A percentile compares a stretch with the other conserved stretches of the same genome.
phyloP scores from a whole-genome alignment of 192 early-diverging fungal genomes.

The Coemansia sp. region DNA sequence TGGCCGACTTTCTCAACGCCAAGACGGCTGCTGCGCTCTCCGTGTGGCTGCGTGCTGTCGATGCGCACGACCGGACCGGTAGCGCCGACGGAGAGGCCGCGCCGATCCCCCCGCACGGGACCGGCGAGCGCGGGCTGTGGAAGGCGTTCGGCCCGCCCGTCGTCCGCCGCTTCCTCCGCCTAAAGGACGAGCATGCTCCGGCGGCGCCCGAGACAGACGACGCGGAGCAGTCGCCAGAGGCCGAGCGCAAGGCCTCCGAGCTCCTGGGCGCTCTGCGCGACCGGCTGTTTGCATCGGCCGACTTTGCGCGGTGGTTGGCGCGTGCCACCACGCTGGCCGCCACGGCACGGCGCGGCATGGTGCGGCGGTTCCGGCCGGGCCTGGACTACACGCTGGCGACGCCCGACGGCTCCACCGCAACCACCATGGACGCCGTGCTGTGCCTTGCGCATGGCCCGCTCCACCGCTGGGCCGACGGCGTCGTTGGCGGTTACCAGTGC shows the following conservation, averaged over 20 bases:
- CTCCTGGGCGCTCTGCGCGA: conserved; percentile 33
- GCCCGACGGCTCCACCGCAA: conserved; percentile 46
- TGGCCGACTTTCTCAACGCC: conserved; percentile 60
- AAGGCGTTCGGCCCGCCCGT: conserved; percentile 62
- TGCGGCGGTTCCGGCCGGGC: conserved; percentile 75
- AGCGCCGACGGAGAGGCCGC: conserved; percentile 1
- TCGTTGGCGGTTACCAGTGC: conserved; percentile 74
- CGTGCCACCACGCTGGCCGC: conserved; percentile 58
- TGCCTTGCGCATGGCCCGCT: conserved; percentile 52
- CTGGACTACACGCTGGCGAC: conserved; percentile 81
- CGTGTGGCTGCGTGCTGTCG: conserved; percentile 31
- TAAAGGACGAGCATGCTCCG: conserved; percentile 27
- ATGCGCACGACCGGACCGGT: conserved; percentile 55
- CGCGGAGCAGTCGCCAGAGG: background rate
- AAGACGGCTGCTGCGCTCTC: conserved; percentile 43
- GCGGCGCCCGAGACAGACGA: background rate
- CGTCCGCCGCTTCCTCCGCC: conserved; percentile 61
- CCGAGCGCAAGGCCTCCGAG: conserved; percentile 14
- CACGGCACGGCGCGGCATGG: conserved; percentile 51
- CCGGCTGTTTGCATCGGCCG: conserved; percentile 12
- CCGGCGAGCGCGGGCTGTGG: conserved; percentile 62
- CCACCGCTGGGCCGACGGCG: conserved; percentile 59
- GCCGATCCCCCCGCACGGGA: conserved; percentile 58
- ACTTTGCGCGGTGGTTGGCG: conserved; percentile 65
- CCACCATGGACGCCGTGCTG: conserved; percentile 67